Evolutionary conservation across 805 yeast species (phyloP).

Genomic region (Saccharomyces mikatae): DNA sequence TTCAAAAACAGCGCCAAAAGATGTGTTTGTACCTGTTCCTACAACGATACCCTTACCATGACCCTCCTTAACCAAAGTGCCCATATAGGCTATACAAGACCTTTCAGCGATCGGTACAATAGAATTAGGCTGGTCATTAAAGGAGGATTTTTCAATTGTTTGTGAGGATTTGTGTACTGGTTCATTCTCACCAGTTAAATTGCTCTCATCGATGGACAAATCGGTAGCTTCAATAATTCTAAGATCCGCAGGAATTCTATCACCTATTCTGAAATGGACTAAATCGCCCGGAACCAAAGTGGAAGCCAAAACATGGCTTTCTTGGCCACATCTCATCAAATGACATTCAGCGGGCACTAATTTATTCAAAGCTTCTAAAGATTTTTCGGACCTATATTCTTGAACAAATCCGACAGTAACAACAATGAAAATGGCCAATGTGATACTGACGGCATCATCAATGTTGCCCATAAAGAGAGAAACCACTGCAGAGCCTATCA

Average conservation of each 20-base stretch:
- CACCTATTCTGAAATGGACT: slow-evolving; percentile 85
- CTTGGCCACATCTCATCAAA: slow-evolving; percentile 70
- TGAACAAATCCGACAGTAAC: slow-evolving; percentile 96
- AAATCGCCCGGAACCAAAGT: slow-evolving; percentile 92
- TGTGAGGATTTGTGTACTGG: slow-evolving; percentile 67
- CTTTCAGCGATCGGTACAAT: slow-evolving; percentile 60
- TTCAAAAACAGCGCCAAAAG: slow-evolving; percentile 88
- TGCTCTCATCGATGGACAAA: slow-evolving; percentile 83
- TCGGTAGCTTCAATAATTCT: slow-evolving; percentile 74
- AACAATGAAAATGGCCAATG: slow-evolving; percentile 85
- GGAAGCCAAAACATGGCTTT: slow-evolving; percentile 77
- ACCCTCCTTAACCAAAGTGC: slow-evolving; percentile 93
- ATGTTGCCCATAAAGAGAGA: slow-evolving; percentile 91
- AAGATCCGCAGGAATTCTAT: slow-evolving; percentile 92
- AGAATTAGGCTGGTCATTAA: slow-evolving; percentile 23
- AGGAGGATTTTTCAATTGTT: slow-evolving; percentile 30
- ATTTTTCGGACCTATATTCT: slow-evolving; percentile 91
- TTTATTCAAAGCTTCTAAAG: slow-evolving; percentile 84
- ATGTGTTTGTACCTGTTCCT: slow-evolving; percentile 83
- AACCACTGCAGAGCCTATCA: slow-evolving; percentile 83
- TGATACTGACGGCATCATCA: slow-evolving; percentile 91
- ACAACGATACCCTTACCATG: slow-evolving; percentile 90
- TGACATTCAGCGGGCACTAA: slow-evolving; percentile 97
- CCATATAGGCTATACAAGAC: slow-evolving; percentile 84
- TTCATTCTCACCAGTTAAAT: slow-evolving; percentile 88